These are phyloP conservation scores for Blastobotrys raffinosifermentans DNA, from an alignment of 1,139 yeast species.

Conservation along the genomic window DNA sequence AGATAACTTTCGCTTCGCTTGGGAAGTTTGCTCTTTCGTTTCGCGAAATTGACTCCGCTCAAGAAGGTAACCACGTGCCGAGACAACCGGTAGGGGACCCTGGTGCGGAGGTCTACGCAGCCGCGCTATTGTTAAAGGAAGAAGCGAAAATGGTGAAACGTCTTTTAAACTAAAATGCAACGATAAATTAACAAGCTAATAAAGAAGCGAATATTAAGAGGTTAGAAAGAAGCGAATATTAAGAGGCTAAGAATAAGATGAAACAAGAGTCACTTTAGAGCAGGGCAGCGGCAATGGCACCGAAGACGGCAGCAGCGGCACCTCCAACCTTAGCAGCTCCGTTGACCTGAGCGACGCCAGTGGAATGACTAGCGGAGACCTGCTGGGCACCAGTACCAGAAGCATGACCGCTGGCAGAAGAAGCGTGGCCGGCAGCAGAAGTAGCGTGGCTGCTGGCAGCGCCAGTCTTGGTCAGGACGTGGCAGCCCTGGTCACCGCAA, in stretches of 20 bases:
- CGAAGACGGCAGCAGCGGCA: background rate
- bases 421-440: slow-evolving; percentile 1
- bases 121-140: no score
- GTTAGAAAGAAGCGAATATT: no score
- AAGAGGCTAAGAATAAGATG: background rate
- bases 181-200: background rate
- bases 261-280: background rate
- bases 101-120: no score
- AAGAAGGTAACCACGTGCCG: no score
- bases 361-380: background rate
- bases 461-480: background rate
- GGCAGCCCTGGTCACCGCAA: background rate
- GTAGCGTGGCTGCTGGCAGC: slow-evolving; percentile 1
- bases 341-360: slow-evolving; percentile 1
- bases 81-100: no score
- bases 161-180: no score
- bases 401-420: background rate
- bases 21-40: no score
- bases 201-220: background rate
- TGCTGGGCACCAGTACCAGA: background rate
- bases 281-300: slow-evolving; percentile 1
- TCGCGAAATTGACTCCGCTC: no score
- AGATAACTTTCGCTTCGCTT: no score
- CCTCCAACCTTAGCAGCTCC: slow-evolving; percentile 3
- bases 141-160: no score